Conservation (phyloP, 2,329 filamentous ascomycete species). For the Esteya vermicola region DNA sequence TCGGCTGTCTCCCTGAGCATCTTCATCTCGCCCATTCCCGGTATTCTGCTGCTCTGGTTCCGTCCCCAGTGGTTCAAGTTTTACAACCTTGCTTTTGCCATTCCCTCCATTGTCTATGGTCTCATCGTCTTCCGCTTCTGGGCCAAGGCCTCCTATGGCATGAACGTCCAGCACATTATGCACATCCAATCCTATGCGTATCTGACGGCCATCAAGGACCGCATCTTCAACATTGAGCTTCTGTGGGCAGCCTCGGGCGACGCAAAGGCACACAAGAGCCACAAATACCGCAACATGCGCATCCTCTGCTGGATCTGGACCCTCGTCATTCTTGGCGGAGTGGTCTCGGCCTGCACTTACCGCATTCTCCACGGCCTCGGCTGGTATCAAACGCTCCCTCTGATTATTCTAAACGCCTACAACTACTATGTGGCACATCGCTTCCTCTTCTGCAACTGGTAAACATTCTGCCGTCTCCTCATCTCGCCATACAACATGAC, state of each 20-base stretch:
- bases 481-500: no score
- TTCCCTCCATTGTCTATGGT: slow-evolving; percentile 3
- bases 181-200: slow-evolving; percentile 4
- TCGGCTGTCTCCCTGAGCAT: slow-evolving; percentile 3
- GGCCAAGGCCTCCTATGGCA: slow-evolving; percentile 2
- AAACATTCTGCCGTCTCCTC: no score
- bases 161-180: slow-evolving; percentile 6
- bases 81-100: slow-evolving; percentile 5
- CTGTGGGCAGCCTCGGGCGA: slow-evolving; percentile 3
- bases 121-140: slow-evolving; percentile 3
- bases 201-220: slow-evolving; percentile 4
- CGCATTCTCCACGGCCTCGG: not conserved
- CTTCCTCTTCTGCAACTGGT: slow-evolving; percentile 5
- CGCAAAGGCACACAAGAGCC: slow-evolving; percentile 5
- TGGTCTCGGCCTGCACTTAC: slow-evolving; percentile 1
- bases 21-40: slow-evolving; percentile 4
- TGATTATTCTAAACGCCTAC: slow-evolving; percentile 2
- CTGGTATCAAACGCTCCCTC: slow-evolving; percentile 2
- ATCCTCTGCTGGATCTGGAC: slow-evolving; percentile 5
- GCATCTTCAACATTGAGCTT: slow-evolving; percentile 5
- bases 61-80: slow-evolving; percentile 4
- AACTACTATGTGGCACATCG: slow-evolving; percentile 2
- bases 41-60: slow-evolving; percentile 3
- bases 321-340: not conserved
- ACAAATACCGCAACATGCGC: slow-evolving; percentile 6